Conservation (phyloP, 192 early-diverging fungal genomes). For the Coemansia sp. region DNA sequence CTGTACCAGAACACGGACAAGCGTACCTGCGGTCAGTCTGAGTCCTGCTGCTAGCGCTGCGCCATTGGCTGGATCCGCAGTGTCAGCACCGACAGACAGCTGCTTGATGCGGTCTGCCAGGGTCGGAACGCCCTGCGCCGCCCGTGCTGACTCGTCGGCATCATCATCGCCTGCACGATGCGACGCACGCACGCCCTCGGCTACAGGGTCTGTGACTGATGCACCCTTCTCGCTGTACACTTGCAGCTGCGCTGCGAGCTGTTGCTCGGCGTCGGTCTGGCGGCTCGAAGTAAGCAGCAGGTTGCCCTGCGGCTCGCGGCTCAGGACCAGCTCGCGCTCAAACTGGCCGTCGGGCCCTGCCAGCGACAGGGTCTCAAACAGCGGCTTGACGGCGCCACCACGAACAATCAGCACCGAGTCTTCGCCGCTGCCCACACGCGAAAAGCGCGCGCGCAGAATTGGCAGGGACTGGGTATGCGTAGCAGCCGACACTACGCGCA, state of each 20-base stretch:
- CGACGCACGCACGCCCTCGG: constrained; percentile 18
- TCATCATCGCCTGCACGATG: constrained; percentile 14
- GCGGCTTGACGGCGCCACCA: constrained; percentile 29
- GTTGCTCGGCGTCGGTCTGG: constrained; percentile 16
- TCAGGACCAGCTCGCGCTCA: constrained; percentile 15
- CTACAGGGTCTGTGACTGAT: constrained; percentile 9
- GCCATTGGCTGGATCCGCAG: not conserved
- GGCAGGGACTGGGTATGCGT: constrained; percentile 3
- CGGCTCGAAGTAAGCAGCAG: constrained; percentile 3
- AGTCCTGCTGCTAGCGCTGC: not conserved
- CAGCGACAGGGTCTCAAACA: constrained; percentile 45
- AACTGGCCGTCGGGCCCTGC: constrained; percentile 34
- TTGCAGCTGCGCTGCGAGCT: constrained; percentile 21
- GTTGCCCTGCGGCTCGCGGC: constrained; percentile 26
- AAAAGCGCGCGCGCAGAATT: constrained; percentile 41
- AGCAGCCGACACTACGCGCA: constrained; percentile 13
- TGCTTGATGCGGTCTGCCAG: constrained; percentile 44
- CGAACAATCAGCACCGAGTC: constrained; percentile 37
- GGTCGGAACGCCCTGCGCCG: constrained; percentile 13
- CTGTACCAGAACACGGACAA: constrained; percentile 52
- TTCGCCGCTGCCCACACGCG: constrained; percentile 33
- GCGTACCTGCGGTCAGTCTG: constrained; percentile 29
- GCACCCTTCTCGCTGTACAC: constrained; percentile 31
- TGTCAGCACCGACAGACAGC: constrained; percentile 24
- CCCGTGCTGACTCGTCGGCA: not conserved